These are phyloP conservation scores for Fusarium subglutinans DNA, from an alignment of 2,329 filamentous ascomycete genomes.

Conservation along the genomic window DNA sequence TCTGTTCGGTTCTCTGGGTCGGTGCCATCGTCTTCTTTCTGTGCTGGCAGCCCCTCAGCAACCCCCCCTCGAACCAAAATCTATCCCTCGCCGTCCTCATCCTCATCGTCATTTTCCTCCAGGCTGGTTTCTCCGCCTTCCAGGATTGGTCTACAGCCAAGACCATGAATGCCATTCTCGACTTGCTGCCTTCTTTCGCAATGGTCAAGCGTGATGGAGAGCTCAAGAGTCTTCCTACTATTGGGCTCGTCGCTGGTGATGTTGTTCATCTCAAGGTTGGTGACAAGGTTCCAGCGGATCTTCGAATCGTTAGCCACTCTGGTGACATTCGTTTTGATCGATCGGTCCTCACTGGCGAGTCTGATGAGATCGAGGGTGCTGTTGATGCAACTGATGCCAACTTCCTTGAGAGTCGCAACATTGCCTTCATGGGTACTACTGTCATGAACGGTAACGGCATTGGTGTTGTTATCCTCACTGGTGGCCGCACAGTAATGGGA, in stretches of 20 bases:
- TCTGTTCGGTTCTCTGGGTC: conserved; percentile 58
- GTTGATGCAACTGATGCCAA: conserved; percentile 52
- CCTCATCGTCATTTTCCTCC: conserved; percentile 57
- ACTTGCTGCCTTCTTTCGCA: conserved; percentile 55
- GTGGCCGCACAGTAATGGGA: conserved; percentile 53
- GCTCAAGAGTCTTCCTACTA: conserved; percentile 50
- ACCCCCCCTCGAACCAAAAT: conserved; percentile 55
- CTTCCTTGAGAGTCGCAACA: conserved; percentile 55
- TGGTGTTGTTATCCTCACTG: conserved; percentile 53
- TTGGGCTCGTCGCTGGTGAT: conserved; percentile 57
- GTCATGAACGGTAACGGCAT: conserved; percentile 53
- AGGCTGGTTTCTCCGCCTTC: conserved; percentile 57
- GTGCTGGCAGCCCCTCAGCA: conserved; percentile 58
- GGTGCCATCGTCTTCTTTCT: conserved; percentile 59
- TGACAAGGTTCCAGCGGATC: conserved; percentile 59
- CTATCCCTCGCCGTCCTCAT: conserved; percentile 57
- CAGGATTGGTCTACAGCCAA: conserved; percentile 58
- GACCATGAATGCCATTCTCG: conserved; percentile 58
- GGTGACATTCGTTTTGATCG: conserved; percentile 55
- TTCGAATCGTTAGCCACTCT: conserved; percentile 54
- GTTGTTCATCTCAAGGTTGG: conserved; percentile 57
- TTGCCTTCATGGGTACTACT: conserved; percentile 55
- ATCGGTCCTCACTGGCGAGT: conserved; percentile 54
- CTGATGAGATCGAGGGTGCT: conserved; percentile 53
- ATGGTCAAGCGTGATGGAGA: conserved; percentile 56